phyloP scores from a whole-genome alignment of 2,329 filamentous ascomycete genomes.

The Trichoderma atrobrunneum region DNA sequence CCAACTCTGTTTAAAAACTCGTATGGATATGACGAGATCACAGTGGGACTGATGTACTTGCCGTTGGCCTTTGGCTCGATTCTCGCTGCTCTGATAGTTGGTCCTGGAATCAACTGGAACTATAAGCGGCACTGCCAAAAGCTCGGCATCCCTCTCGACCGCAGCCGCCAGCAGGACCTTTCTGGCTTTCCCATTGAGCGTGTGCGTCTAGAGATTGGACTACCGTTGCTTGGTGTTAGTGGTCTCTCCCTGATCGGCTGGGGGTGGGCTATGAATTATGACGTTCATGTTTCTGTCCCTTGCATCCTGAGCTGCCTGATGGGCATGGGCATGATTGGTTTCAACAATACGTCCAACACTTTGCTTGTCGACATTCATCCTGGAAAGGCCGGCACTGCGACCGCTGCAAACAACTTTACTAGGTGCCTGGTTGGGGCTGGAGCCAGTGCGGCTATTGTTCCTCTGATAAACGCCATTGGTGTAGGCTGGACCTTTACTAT shows the following conservation, averaged over 20 bases:
- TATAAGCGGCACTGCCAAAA: slow-evolving; percentile 59
- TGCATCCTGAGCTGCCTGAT: slow-evolving; percentile 47
- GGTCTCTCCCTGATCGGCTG: slow-evolving; percentile 47
- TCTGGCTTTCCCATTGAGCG: slow-evolving; percentile 50
- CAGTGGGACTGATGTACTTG: slow-evolving; percentile 53
- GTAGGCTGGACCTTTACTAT: slow-evolving; percentile 52
- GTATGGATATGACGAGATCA: slow-evolving; percentile 58
- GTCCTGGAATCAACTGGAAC: slow-evolving; percentile 63
- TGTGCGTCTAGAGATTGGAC: slow-evolving; percentile 47
- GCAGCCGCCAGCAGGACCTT: slow-evolving; percentile 50
- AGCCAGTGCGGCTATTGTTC: slow-evolving; percentile 49
- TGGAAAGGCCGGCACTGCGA: slow-evolving; percentile 49
- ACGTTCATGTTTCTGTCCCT: slow-evolving; percentile 44
- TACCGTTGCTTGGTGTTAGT: slow-evolving; percentile 51
- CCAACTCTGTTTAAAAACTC: slow-evolving; percentile 44
- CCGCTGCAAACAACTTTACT: slow-evolving; percentile 55
- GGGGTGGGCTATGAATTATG: slow-evolving; percentile 50
- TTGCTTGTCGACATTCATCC: slow-evolving; percentile 58
- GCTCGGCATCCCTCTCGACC: slow-evolving; percentile 52
- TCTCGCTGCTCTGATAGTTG: slow-evolving; percentile 44
- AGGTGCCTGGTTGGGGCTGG: slow-evolving; percentile 55
- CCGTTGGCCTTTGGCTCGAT: slow-evolving; percentile 51
- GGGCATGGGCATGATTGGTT: slow-evolving; percentile 51
- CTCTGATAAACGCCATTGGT: slow-evolving; percentile 51
- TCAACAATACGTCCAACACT: slow-evolving; percentile 51